A percentile compares a stretch with the other conserved stretches of the same genome.
phyloP scores from a whole-genome alignment of 768 basidiomycete species.

The Exidia glandulosa region DNA sequence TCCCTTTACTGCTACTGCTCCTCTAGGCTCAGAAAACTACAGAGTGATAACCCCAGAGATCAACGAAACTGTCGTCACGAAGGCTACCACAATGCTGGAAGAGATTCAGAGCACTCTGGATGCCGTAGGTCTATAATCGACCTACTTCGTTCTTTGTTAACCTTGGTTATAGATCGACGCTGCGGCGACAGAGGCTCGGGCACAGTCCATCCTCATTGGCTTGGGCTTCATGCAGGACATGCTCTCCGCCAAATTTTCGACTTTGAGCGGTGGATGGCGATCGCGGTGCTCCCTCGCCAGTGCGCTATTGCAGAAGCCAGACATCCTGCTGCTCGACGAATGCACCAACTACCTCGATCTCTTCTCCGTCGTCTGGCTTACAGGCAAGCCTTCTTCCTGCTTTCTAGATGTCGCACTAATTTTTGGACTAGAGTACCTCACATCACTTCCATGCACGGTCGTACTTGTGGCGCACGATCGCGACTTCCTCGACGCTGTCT shows the following conservation, averaged over 20 bases:
- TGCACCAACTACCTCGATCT: conserved; percentile 38
- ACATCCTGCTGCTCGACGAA: conserved; percentile 52
- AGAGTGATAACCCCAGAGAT: background rate
- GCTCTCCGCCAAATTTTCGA: conserved; percentile 24
- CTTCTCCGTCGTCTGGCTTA: conserved; percentile 39
- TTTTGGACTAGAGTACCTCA: conserved; percentile 32
- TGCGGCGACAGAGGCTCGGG: conserved; percentile 20
- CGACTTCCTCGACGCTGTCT: conserved; percentile 46
- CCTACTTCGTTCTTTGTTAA: background rate
- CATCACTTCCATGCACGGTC: conserved; percentile 27
- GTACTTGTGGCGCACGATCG: conserved; percentile 59
- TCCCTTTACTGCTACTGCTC: background rate
- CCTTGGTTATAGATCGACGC: conserved; percentile 18
- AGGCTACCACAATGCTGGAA: conserved; percentile 9
- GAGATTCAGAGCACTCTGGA: conserved; percentile 17
- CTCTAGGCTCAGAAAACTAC: background rate
- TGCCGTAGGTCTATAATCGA: conserved; percentile 11
- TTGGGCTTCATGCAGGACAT: conserved; percentile 42
- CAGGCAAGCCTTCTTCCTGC: conserved; percentile 4
- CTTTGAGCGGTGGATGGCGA: conserved; percentile 56
- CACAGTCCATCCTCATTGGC: conserved; percentile 42
- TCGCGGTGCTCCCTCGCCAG: conserved; percentile 49
- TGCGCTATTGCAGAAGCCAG: conserved; percentile 43
- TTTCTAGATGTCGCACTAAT: conserved; percentile 13
- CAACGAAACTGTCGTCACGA: conserved; percentile 8